Evolutionary conservation across 2,329 filamentous ascomycete genomes (phyloP), one percentile per base, ranked within the genome.

Genomic region (Talaromyces albobiverticillius): DNA sequence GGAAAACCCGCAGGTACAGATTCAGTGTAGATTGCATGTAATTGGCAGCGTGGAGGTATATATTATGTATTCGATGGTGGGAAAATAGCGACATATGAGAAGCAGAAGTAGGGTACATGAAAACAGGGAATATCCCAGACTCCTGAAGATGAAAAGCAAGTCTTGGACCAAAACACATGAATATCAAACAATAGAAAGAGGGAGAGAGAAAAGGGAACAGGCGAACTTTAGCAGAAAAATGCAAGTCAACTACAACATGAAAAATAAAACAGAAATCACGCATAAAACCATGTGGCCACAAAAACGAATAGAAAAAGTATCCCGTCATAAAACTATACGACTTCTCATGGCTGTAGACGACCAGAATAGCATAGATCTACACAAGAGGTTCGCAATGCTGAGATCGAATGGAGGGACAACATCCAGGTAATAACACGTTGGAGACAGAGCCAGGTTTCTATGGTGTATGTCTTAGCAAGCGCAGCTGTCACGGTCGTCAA

Each of bases 401-500:
- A 42, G 16, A 29, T 49, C 11, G 47, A 31, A 16, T 34, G 26
- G 26, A 22, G 16, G 9, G 20, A 22, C 18, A 40, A 22, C 18
- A 40, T 40, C 16, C 36, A 40, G 36, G 18, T 9, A 16, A 40
- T 40, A 20, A 10, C 18, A 40, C 20, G 36, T 20, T 2, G 36
- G 11, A 40, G 20, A 40, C 36, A 16, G n/a, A 20, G 36, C 11
- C 18, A 9, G 11, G 11, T 40, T n/a, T 14, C 36, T 38, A n/a
- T n/a, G 36, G 34, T n/a, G n/a, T 10, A 18, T 38, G 36, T 6
- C 65, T 82, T 82, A 99, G 79, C 94, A 99, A 65, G 92, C 86
- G 75, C 94, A 99, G 54, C 92, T 91, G 67, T 95, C 90, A 65
- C 90, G 86, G 66, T 95, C 90, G 75, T 96, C 92, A 63, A 96